Evolutionary conservation across 2,329 filamentous ascomycete genomes (phyloP).

Genomic region (Diplodia sapinea): DNA sequence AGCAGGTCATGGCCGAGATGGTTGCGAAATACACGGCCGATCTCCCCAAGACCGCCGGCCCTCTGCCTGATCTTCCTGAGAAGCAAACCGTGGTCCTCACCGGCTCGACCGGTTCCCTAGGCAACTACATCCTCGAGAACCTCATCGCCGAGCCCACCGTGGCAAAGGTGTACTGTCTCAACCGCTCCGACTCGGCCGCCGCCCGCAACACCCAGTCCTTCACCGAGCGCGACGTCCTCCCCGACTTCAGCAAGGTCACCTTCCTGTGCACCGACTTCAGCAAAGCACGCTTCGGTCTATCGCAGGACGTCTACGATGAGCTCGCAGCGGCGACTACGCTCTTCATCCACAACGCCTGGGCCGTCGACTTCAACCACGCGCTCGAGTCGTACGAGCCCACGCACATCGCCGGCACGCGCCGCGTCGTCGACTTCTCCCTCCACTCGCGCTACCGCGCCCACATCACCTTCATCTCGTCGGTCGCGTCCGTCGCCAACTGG

Average conservation of each 20-base stretch:
- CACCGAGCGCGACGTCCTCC: slow-evolving; percentile 3
- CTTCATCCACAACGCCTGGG: slow-evolving; percentile 48
- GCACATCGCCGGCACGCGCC: slow-evolving; percentile 40
- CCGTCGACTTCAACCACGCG: slow-evolving; percentile 46
- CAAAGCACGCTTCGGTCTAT: slow-evolving; percentile 32
- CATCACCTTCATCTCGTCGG: slow-evolving; percentile 49
- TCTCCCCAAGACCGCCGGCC: slow-evolving; percentile 30
- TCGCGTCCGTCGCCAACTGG: slow-evolving; percentile 45
- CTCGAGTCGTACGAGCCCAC: slow-evolving; percentile 41
- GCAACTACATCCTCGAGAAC: slow-evolving; percentile 32
- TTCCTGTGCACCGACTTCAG: slow-evolving; percentile 33
- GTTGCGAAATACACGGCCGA: slow-evolving; percentile 41
- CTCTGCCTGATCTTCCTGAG: slow-evolving; percentile 9
- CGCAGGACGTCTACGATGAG: slow-evolving; percentile 15
- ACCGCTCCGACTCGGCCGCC: slow-evolving; percentile 21
- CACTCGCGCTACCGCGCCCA: slow-evolving; percentile 32
- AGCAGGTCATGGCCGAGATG: slow-evolving; percentile 39
- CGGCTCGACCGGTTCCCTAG: slow-evolving; percentile 34
- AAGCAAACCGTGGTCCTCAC: slow-evolving; percentile 34
- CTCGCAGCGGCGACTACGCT: slow-evolving; percentile 33
- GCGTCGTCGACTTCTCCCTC: slow-evolving; percentile 47
- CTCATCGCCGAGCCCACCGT: slow-evolving; percentile 31
- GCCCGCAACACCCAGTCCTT: slow-evolving; percentile 11
- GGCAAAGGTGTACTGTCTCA: slow-evolving; percentile 33
- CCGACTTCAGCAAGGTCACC: slow-evolving; percentile 29